phyloP scores from a whole-genome alignment of 208 protist genomes.

The Crithidia expoeki region DNA sequence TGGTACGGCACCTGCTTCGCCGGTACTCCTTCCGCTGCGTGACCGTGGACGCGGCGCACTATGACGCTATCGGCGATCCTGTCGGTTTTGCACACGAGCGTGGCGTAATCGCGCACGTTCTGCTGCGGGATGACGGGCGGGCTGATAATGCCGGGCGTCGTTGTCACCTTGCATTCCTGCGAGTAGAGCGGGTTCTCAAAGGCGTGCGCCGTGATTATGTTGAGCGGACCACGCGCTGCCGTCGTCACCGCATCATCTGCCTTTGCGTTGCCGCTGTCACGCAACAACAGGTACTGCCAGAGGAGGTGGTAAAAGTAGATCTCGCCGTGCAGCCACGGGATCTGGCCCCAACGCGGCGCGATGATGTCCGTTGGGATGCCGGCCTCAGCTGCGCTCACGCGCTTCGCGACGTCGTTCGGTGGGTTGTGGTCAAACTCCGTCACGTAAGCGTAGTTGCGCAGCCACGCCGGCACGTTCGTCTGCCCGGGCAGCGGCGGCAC shows the following conservation, averaged over 20 bases:
- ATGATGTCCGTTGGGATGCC: conserved; percentile 12
- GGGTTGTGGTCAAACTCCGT: conserved; percentile 40
- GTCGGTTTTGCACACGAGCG: conserved; percentile 24
- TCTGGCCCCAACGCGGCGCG: conserved; percentile 78
- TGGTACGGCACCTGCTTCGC: conserved; percentile 29
- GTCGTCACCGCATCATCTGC: conserved; percentile 6
- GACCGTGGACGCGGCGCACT: conserved; percentile 20
- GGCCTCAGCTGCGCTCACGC: conserved; percentile 19
- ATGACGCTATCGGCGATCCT: conserved; percentile 32
- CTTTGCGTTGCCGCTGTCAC: conserved; percentile 16
- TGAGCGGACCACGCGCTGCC: conserved; percentile 25
- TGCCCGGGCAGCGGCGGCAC: conserved; percentile 78
- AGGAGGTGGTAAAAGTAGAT: conserved; percentile 90
- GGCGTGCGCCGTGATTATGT: conserved; percentile 65
- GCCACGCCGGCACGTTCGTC: conserved; percentile 61
- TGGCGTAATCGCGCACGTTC: conserved; percentile 16
- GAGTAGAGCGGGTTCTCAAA: conserved; percentile 57
- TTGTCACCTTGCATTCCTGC: conserved; percentile 35
- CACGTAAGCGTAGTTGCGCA: conserved; percentile 72
- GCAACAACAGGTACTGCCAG: conserved; percentile 78
- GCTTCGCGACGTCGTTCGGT: conserved; percentile 19
- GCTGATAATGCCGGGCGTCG: conserved; percentile 34
- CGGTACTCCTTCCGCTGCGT: neutral
- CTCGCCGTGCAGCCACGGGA: conserved; percentile 91
- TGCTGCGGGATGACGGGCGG: conserved; percentile 36